Conservation (phyloP, 2,329 filamentous ascomycete genomes). For the Achaetomium macrosporum region DNA sequence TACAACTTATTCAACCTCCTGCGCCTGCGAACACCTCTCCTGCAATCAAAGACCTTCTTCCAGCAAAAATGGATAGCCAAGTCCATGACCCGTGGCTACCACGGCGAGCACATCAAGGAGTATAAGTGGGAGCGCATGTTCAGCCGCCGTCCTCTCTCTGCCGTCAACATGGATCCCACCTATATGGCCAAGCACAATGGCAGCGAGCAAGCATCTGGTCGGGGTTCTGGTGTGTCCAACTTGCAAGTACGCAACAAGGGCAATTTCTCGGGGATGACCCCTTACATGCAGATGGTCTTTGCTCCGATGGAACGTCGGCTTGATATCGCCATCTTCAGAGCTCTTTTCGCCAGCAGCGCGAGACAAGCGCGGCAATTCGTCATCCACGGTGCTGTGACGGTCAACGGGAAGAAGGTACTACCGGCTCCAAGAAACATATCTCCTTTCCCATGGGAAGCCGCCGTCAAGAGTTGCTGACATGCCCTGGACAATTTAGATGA, state of each 20-base stretch:
- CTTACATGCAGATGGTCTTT: slow-evolving; percentile 96
- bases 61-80: slow-evolving; percentile 98
- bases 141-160: slow-evolving; percentile 69
- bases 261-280: slow-evolving; percentile 51
- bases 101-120: slow-evolving; percentile 91
- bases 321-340: slow-evolving; percentile 90
- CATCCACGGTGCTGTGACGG: slow-evolving; percentile 85
- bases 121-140: slow-evolving; percentile 95
- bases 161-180: slow-evolving; percentile 75
- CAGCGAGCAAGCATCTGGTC: slow-evolving; percentile 72
- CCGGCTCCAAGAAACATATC: too few species aligned
- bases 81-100: slow-evolving; percentile 74
- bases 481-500: slow-evolving; percentile 56
- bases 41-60: slow-evolving; percentile 66
- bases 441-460: too few species aligned
- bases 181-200: slow-evolving; percentile 80
- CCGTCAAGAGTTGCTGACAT: background rate
- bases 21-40: slow-evolving; percentile 42
- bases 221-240: slow-evolving; percentile 62
- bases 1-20: slow-evolving; percentile 90
- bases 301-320: slow-evolving; percentile 84
- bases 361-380: slow-evolving; percentile 92
- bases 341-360: slow-evolving; percentile 88
- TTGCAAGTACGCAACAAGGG: slow-evolving; percentile 27
- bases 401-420: slow-evolving; percentile 88